A percentile compares a stretch with the other conserved stretches of the same genome.
Conservation (phyloP, 2,329 filamentous ascomycete genomes). For the Clarireedia monteithiana region DNA sequence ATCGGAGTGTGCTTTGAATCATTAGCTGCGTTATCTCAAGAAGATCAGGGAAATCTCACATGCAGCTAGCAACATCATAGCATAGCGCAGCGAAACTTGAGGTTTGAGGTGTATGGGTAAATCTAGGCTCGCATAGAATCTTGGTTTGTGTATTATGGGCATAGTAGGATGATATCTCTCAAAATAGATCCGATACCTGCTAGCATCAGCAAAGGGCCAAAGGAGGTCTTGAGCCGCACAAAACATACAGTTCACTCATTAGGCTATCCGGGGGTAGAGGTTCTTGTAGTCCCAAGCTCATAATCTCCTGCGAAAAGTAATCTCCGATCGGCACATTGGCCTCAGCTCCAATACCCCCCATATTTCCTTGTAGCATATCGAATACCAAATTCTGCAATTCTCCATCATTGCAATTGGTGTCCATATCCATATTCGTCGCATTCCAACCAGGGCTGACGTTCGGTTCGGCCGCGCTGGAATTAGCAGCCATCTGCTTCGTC, state of each 20-base stretch:
- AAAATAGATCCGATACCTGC: constrained; percentile 68
- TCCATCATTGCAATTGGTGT: constrained; percentile 15
- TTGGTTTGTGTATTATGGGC: constrained; percentile 70
- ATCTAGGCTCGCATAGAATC: constrained; percentile 70
- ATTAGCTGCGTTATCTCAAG: background rate
- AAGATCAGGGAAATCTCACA: constrained; percentile 19
- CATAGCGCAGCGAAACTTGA: constrained; percentile 75
- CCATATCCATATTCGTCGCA: constrained; percentile 20
- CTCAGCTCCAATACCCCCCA: background rate
- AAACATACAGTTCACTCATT: constrained; percentile 67
- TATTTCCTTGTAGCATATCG: constrained; percentile 8
- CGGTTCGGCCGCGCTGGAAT: background rate
- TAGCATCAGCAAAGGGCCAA: constrained; percentile 9
- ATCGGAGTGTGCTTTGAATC: constrained; percentile 44
- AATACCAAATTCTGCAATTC: constrained; percentile 16
- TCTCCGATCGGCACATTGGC: constrained; percentile 24
- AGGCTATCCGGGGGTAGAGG: constrained; percentile 69
- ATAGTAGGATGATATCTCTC: constrained; percentile 61
- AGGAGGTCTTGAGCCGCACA: background rate
- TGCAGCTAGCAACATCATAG: constrained; percentile 78
- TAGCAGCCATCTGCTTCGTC: constrained; percentile 10
- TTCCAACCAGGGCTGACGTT: constrained; percentile 16
- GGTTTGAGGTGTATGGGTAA: constrained; percentile 66
- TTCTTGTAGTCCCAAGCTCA: constrained; percentile 75
- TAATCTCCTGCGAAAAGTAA: constrained; percentile 54